These are phyloP conservation scores for Phytophthora uliginosa DNA, from an alignment of 352 stramenopile genomes.

Conservation along the genomic window DNA sequence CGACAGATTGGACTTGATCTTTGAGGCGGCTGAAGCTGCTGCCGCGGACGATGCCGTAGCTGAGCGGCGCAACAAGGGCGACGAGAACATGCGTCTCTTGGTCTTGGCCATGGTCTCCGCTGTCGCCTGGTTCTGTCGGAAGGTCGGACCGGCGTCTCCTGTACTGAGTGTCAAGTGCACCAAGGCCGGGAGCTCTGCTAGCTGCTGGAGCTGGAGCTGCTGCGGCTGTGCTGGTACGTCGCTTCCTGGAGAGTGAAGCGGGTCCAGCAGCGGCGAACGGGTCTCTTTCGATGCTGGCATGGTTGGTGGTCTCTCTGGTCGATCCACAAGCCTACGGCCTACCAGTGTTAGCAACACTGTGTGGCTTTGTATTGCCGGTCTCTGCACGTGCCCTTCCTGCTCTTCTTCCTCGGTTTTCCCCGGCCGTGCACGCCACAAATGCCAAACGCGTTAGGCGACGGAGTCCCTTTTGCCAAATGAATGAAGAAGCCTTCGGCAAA, in stretches of 20 bases:
- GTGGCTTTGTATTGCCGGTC: slow-evolving; percentile 31
- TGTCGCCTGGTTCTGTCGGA: slow-evolving; percentile 11
- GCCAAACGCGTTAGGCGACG: neutral
- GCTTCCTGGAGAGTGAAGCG: slow-evolving; percentile 34
- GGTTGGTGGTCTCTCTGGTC: slow-evolving; percentile 3
- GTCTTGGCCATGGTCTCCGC: slow-evolving; percentile 27
- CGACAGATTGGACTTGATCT: slow-evolving; percentile 45
- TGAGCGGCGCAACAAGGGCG: slow-evolving; percentile 42
- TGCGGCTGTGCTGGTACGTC: slow-evolving; percentile 1
- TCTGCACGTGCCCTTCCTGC: slow-evolving; percentile 45
- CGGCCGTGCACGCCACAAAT: slow-evolving; percentile 15
- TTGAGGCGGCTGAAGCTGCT: slow-evolving; percentile 39
- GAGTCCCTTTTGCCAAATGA: slow-evolving; percentile 30
- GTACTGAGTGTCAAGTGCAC: slow-evolving; percentile 23
- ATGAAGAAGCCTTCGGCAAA: slow-evolving; percentile 10
- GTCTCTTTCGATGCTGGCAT: slow-evolving; percentile 12
- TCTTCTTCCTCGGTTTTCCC: slow-evolving; percentile 39
- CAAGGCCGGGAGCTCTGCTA: neutral
- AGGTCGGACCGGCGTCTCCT: slow-evolving; percentile 19
- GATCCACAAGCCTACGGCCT: neutral
- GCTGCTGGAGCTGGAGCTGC: slow-evolving; percentile 3
- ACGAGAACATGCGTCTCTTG: slow-evolving; percentile 55
- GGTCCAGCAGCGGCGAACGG: slow-evolving; percentile 23
- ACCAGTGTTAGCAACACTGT: slow-evolving; percentile 2
- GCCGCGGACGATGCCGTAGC: slow-evolving; percentile 50